Conservation (phyloP, 495 filamentous ascomycete species). For the Annulohypoxylon nitens region DNA sequence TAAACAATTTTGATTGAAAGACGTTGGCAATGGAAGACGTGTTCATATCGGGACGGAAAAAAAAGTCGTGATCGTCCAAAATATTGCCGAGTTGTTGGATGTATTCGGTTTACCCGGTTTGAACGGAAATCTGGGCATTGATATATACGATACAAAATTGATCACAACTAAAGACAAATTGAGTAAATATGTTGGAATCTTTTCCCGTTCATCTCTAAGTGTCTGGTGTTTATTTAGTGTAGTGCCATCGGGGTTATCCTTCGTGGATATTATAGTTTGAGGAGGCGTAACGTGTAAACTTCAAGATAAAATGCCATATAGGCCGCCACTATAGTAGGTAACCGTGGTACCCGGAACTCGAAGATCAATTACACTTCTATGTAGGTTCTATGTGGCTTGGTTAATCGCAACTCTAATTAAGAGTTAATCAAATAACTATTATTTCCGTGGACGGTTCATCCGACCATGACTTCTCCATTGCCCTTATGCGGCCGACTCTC, state of each 20-base stretch:
- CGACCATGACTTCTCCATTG: neutral
- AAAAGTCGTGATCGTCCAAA: neutral
- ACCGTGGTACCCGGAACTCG: too few relatives aligned
- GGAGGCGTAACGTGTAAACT: neutral
- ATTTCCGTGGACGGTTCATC: neutral
- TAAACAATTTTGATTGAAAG: neutral
- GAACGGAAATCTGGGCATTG: neutral
- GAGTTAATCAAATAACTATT: neutral
- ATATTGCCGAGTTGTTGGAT: conserved; percentile 1
- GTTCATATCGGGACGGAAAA: conserved; percentile 10
- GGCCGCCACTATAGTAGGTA: too few relatives aligned
- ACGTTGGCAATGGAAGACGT: neutral
- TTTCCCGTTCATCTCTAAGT: neutral
- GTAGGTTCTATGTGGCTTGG: neutral
- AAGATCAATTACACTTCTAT: neutral
- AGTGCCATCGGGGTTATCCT: neutral
- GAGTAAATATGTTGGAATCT: neutral
- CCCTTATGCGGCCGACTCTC: conserved; percentile 3
- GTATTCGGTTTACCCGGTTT: conserved; percentile 8
- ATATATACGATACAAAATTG: neutral
- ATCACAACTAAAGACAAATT: neutral
- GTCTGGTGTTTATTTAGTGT: too few relatives aligned
- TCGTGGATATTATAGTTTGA: neutral
- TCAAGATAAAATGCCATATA: neutral
- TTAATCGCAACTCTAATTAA: neutral